Percentiles rank a stretch among this genome's conserved stretches.
Conservation (phyloP, 495 filamentous ascomycete genomes). For the Hypomontagnella monticulosa region DNA sequence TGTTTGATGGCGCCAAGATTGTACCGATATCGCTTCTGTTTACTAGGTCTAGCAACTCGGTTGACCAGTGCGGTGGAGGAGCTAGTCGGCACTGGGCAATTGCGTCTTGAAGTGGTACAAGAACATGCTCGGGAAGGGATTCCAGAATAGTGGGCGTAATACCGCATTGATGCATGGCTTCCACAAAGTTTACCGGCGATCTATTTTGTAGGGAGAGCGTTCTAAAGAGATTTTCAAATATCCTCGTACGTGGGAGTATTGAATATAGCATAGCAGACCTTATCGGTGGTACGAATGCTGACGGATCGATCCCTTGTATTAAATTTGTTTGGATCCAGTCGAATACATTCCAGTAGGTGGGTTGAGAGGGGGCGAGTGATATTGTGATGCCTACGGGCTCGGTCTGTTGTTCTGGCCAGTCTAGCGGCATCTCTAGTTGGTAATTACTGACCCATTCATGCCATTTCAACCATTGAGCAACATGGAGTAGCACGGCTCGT, state of each 20-base stretch:
- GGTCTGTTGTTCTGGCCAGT: constrained; percentile 63
- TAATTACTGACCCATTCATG: constrained; percentile 76
- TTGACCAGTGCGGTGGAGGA: constrained; percentile 80
- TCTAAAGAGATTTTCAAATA: constrained; percentile 68
- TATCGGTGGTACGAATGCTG: constrained; percentile 38
- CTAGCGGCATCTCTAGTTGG: constrained; percentile 61
- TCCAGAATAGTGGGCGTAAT: constrained; percentile 70
- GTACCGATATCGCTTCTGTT: constrained; percentile 82
- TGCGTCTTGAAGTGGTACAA: constrained; percentile 81
- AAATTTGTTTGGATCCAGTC: constrained; percentile 74
- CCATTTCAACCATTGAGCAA: constrained; percentile 89
- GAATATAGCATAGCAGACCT: constrained; percentile 53
- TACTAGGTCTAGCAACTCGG: constrained; percentile 75
- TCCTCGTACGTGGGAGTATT: constrained; percentile 66
- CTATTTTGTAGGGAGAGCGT: constrained; percentile 48
- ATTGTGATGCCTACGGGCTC: constrained; percentile 26
- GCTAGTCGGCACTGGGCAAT: constrained; percentile 82
- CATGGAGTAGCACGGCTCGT: constrained; percentile 76
- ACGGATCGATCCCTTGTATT: constrained; percentile 23
- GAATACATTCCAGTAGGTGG: constrained; percentile 66
- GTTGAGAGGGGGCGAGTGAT: constrained; percentile 57
- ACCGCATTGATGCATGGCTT: constrained; percentile 68
- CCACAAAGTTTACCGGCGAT: constrained; percentile 59
- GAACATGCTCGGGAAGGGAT: constrained; percentile 83
- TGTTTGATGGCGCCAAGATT: constrained; percentile 62